Conservation (phyloP, 768 basidiomycete genomes). For the Tricholoma sp. region DNA sequence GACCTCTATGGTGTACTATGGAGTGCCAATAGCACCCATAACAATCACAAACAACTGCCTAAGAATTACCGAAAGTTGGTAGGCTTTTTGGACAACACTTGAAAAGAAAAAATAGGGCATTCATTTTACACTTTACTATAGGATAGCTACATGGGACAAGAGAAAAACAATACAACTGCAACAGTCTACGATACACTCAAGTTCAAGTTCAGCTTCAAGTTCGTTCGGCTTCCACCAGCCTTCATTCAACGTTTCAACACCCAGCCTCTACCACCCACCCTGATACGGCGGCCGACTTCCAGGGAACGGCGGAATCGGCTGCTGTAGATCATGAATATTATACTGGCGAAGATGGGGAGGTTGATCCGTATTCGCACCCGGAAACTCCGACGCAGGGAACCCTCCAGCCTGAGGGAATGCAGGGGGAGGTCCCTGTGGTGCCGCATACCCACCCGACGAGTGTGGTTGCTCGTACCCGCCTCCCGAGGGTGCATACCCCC, state of each 20-base stretch:
- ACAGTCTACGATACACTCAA: not conserved
- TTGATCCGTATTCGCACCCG: conserved; percentile 23
- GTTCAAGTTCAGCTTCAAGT: not conserved
- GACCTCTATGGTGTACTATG: no score
- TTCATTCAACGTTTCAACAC: not conserved
- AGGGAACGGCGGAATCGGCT: conserved; percentile 23
- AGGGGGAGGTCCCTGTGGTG: conserved; percentile 10
- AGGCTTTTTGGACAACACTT: no score
- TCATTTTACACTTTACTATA: no score
- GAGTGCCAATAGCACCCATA: no score
- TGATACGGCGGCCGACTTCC: conserved; percentile 13
- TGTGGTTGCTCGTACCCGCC: conserved; percentile 12
- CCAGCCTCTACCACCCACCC: not conserved
- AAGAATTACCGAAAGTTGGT: no score
- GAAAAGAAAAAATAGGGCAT: no score
- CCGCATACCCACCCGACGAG: conserved; percentile 16
- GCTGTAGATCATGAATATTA: conserved; percentile 6
- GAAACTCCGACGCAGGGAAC: conserved; percentile 29
- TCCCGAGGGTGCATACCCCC: conserved; percentile 16
- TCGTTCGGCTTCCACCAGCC: not conserved
- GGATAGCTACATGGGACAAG: no score
- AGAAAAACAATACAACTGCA: no score
- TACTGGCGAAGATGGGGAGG: conserved; percentile 9
- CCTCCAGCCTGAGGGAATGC: conserved; percentile 14
- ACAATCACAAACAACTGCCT: no score